Base-by-base conservation (phyloP, 805 yeast genomes). In the Wickerhamomyces tratensis region DNA sequence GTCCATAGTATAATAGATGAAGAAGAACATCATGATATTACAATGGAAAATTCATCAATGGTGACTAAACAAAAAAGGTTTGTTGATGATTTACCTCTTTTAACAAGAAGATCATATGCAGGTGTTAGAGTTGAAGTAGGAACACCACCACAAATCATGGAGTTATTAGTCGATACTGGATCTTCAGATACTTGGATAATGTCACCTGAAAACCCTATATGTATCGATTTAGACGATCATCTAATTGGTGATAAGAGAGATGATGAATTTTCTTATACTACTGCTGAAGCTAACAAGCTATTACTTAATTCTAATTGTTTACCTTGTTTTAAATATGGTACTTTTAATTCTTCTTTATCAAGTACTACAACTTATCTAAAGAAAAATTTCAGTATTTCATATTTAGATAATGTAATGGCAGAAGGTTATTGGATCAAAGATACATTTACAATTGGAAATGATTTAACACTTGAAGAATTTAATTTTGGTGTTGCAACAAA, bases 371-470 rank as follows among this genome's bases (percentile, higher is more conserved):
- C 7, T 27, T 43, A 43, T 12, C 52, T 61, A 36, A 41, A 47
- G 25, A 49, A 63, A 0, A 44, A 47, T 5, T 72, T 69, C 44
- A 38, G 42, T 6, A 65, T 72, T 47, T 44, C 56, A 35, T 77
- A 77, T 54, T 71, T 71, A 38, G 82, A 77, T 48, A 57, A 67
- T 7, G 59, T 70, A 9, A 65, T 54, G 39, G 79, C 77, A 7
- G 40, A 53, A 3, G 86, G 85, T 9, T 46, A 51, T 13, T 77
- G 76, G 73, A 91, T 86, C 33, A 46, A 45, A 10, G 66, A 58
- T 37, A 31, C 33, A 1, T 5, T 47, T 25, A 37, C 37, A n/a
- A 10, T 46, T 31, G 47, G 44, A 7, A 49, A 52, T 15, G 46
- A 58, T 43, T 45, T 58, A 26, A 58, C 62, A 13, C 56, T 73